phyloP scores from a whole-genome alignment of 257 asterid species.

The Nicotiana paniculata region DNA sequence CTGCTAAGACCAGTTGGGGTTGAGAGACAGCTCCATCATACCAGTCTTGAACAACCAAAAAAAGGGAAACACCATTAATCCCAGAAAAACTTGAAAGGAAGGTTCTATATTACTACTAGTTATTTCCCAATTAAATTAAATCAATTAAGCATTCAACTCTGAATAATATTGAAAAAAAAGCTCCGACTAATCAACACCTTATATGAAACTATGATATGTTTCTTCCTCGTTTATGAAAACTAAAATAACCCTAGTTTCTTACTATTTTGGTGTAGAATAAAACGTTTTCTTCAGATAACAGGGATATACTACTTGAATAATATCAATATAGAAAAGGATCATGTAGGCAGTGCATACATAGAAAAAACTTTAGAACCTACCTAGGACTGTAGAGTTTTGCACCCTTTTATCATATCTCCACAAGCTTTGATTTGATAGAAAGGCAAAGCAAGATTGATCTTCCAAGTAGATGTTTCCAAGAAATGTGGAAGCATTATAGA shows the following conservation, averaged over 20 bases:
- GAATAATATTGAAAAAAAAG: background rate
- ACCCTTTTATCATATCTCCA: constrained; percentile 88
- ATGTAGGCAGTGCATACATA: background rate
- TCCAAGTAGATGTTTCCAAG: constrained; percentile 50
- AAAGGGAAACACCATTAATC: background rate
- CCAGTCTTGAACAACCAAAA: constrained; percentile 53
- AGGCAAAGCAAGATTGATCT: constrained; percentile 82
- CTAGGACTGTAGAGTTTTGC: constrained; percentile 46
- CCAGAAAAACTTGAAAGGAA: background rate
- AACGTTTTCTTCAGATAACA: background rate
- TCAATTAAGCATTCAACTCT: background rate
- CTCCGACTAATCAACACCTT: background rate
- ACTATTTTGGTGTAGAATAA: background rate
- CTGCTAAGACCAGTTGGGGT: constrained; percentile 81
- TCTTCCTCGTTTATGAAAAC: background rate
- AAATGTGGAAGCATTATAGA: constrained; percentile 56
- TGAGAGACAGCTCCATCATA: constrained; percentile 87
- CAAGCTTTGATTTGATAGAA: constrained; percentile 66
- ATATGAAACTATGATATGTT: background rate
- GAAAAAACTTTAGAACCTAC: constrained; percentile 28
- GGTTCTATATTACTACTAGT: background rate
- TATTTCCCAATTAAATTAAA: background rate
- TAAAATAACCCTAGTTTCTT: background rate
- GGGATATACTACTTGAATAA: too few species aligned
- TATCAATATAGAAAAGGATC: background rate